Evolutionary conservation across 805 yeast genomes (phyloP), one percentile per base, ranked within the genome.

Genomic region (Candida lessepsii): DNA sequence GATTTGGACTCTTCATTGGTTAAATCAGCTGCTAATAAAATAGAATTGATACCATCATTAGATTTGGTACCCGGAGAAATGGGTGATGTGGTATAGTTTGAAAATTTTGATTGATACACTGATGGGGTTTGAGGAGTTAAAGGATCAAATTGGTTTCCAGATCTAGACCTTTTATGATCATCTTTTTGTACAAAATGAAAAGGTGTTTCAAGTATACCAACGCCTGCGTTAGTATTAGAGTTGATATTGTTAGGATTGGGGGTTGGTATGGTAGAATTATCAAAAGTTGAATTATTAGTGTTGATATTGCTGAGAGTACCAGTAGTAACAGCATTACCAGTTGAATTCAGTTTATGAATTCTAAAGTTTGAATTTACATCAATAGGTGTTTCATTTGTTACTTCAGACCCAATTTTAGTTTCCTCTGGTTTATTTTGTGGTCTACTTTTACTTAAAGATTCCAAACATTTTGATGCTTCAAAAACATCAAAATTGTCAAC

Each of bases 391-490:
- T 26, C 29, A 11, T n/a, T 26, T 20, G 9, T 20, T 20, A 20
- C 9, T 20, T 6, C 9, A 20, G 15, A 26, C 11, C 11, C 10
- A 7, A 9, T n/a, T 5, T 16, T 16, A 21, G 7, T 16, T 24
- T 10, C n/a, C n/a, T 16, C 21, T 6, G 28, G 8, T 20, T n/a
- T 13, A n/a, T n/a, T 11, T 17, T 24, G 18, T 15, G 23, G 16
- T 11, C 15, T 17, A 13, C 17, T 24, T 13, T 33, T n/a, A 10
- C 43, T 38, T 47, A 37, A 63, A 35, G 58, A 54, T 44, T 63
- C 67, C 9, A 65, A 49, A 44, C 70, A 65, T 42, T 58, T 56
- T 23, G 68, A 63, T 8, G 70, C 71, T 42, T 57, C 61, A 16
- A 65, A 58, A 10, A 65, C 52, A 31, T 61, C 71, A 28, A 54